Base-by-base conservation (phyloP, 805 yeast genomes). In the Metschnikowia bowlesiae region DNA sequence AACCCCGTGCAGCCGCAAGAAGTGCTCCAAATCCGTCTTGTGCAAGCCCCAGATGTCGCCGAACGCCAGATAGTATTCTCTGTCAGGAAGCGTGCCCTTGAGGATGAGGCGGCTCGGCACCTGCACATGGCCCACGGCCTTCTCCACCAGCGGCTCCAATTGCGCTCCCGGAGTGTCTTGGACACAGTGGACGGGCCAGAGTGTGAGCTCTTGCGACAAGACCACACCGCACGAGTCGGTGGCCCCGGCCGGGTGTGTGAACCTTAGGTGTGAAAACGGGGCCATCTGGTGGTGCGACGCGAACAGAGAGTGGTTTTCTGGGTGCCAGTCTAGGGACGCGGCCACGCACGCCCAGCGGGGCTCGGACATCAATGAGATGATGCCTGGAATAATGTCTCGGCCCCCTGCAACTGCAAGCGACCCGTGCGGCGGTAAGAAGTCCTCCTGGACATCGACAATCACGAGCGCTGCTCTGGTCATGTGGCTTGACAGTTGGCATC, bases 141-240 rank as follows among this genome's bases (percentile, higher is more conserved):
- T 62, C 46, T 67, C 57, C 47, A 89, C 72, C 53, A 71, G 79
- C 0, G 65, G 55, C 5, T 88, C 87, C 33, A 87, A 73, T 35
- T 76, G 73, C 0, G 91, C 77, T 0, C 97, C 98, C 5, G 55
- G 44, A 0, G 90, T 74, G 46, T 76, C 74, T 60, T 88, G 91
- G 13, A 91, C 80, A 65, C 97, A 91, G 63, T 91, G 98, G 49
- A 80, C 91, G 0, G 98, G 97, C 97, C 97, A 91, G 3, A 89
- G 73, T 0, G 76, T 74, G 54, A 82, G 83, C 4, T 53, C 58
- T 35, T 68, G 53, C 11, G 63, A 61, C 11, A 63, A 49, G 4
- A 63, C 57, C 29, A 60, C 33, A 18, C 67, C 66, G 0, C 67
- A 63, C 2, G 48, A 48, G 50, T 68, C 70, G 1, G 54, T 51